Conservation (phyloP, 2,329 filamentous ascomycete genomes). For the Cadophora luteo-olivacea region DNA sequence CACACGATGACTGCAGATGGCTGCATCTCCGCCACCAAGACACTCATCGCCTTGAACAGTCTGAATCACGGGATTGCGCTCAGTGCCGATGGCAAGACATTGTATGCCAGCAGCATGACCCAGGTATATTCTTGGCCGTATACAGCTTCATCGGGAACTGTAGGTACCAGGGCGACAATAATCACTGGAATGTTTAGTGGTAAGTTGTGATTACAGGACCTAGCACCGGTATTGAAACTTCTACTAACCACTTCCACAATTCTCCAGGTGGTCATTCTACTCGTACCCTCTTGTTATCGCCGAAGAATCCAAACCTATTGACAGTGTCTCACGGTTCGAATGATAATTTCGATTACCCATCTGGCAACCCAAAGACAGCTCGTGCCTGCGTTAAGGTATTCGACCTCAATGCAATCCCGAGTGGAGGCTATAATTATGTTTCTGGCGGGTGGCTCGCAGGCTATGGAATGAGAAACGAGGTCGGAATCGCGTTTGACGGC, state of each 20-base stretch:
- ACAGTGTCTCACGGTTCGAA: conserved; percentile 70
- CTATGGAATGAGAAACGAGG: conserved; percentile 77
- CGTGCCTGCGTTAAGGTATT: conserved; percentile 71
- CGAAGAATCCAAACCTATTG: conserved; percentile 59
- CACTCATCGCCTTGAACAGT: conserved; percentile 39
- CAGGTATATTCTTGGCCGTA: conserved; percentile 72
- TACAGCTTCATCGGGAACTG: conserved; percentile 56
- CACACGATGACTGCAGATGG: conserved; percentile 37
- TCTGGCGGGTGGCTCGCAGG: conserved; percentile 57
- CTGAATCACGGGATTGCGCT: conserved; percentile 63
- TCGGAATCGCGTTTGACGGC: conserved; percentile 62
- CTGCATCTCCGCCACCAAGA: conserved; percentile 28
- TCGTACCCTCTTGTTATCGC: conserved; percentile 69
- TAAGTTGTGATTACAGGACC: not conserved
- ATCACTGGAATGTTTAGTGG: conserved; percentile 66
- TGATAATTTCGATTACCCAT: conserved; percentile 64
- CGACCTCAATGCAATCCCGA: conserved; percentile 49
- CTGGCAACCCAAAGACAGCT: conserved; percentile 59
- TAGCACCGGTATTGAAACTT: not conserved
- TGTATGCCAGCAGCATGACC: conserved; percentile 64
- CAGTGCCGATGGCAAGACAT: conserved; percentile 56
- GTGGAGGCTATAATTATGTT: conserved; percentile 52
- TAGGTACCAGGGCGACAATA: conserved; percentile 56
- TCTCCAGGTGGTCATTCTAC: conserved; percentile 62
- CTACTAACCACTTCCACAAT: not conserved